Evolutionary conservation across 2,329 filamentous ascomycete genomes (phyloP).

Genomic region (Colletotrichum gloeosporioides): DNA sequence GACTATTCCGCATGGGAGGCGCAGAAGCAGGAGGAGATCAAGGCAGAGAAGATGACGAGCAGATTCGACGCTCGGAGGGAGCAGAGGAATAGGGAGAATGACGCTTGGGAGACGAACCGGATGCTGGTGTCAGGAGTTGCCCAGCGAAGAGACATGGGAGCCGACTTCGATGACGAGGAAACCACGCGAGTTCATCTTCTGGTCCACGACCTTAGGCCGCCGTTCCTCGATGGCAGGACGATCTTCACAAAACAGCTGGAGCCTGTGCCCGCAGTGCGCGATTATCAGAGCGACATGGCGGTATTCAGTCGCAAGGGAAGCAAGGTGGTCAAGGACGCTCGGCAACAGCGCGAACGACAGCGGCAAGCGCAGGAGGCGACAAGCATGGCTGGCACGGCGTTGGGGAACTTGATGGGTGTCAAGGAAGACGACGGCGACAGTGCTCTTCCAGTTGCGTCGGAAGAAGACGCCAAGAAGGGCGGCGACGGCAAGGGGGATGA

Average conservation of each 20-base stretch:
- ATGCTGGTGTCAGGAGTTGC: slow-evolving; percentile 98
- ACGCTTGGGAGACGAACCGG: slow-evolving; percentile 98
- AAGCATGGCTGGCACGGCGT: slow-evolving; percentile 85
- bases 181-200: slow-evolving; percentile 87
- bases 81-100: slow-evolving; percentile 91
- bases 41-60: slow-evolving; percentile 81
- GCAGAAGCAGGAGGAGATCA: slow-evolving; percentile 73
- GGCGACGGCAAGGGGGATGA: slow-evolving; percentile 37
- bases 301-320: slow-evolving; percentile 97
- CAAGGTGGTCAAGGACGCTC: slow-evolving; percentile 86
- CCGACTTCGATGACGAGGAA: slow-evolving; percentile 92
- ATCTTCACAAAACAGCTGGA: slow-evolving; percentile 98
- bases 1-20: slow-evolving; percentile 75
- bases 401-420: slow-evolving; percentile 95
- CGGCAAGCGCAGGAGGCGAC: slow-evolving; percentile 96
- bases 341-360: slow-evolving; percentile 91
- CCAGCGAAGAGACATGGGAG: slow-evolving; percentile 81
- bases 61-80: slow-evolving; percentile 72
- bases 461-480: slow-evolving; percentile 66
- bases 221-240: slow-evolving; percentile 91
- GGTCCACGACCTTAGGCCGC: slow-evolving; percentile 91
- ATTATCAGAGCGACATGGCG: slow-evolving; percentile 97
- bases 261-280: slow-evolving; percentile 88
- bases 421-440: slow-evolving; percentile 94
- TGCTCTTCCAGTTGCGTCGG: slow-evolving; percentile 76